These are phyloP conservation scores for Acrocalymma vagum DNA, from an alignment of 2,329 filamentous ascomycete genomes.

Conservation along the genomic window DNA sequence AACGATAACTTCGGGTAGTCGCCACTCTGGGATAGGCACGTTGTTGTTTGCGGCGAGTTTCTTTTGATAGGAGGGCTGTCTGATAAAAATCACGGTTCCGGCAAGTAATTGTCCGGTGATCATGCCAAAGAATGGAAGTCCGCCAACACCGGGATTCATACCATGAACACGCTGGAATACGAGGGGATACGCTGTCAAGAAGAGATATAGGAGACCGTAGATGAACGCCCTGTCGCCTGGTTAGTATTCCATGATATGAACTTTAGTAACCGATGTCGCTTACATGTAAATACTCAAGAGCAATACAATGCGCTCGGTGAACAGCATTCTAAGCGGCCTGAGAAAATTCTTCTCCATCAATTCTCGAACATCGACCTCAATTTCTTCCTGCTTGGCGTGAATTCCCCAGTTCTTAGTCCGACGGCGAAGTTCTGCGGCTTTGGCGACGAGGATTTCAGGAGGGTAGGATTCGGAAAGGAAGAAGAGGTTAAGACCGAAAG, in stretches of 20 bases:
- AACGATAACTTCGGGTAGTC: conserved; percentile 62
- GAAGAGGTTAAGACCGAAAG: conserved; percentile 59
- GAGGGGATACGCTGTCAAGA: conserved; percentile 84
- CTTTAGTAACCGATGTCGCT: not conserved
- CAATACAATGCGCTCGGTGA: conserved; percentile 59
- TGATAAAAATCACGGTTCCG: conserved; percentile 68
- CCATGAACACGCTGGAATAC: conserved; percentile 78
- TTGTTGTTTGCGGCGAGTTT: conserved; percentile 57
- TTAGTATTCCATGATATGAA: not conserved
- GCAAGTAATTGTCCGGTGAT: conserved; percentile 76
- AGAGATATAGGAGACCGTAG: conserved; percentile 81
- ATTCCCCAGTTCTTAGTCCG: conserved; percentile 70
- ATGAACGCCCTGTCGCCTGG: conserved; percentile 50
- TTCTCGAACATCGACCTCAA: conserved; percentile 60
- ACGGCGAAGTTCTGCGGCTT: conserved; percentile 63
- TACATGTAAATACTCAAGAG: conserved; percentile 42
- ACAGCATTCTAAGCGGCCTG: conserved; percentile 57
- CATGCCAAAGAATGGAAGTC: conserved; percentile 88
- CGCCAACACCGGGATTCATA: conserved; percentile 74
- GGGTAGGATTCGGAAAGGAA: conserved; percentile 68
- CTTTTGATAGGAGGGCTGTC: conserved; percentile 72
- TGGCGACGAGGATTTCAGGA: conserved; percentile 64
- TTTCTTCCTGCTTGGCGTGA: conserved; percentile 64
- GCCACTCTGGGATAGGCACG: conserved; percentile 65
- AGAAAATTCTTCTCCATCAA: conserved; percentile 63